Base-by-base conservation (phyloP, 805 yeast genomes). In the Ogataea siamensis region DNA sequence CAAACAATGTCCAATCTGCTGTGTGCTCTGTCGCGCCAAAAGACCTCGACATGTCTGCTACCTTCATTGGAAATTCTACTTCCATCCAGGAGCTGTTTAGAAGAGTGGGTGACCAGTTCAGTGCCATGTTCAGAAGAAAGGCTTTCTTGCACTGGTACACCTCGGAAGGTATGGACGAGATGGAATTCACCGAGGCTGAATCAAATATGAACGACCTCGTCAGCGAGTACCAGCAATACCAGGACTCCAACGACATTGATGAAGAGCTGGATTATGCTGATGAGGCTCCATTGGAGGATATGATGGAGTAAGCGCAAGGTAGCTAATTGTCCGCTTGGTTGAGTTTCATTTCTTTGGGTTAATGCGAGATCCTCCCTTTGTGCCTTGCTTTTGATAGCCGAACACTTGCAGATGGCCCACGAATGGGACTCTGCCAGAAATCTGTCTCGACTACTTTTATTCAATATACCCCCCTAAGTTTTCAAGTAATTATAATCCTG, bases 111-210 rank as follows among this genome's bases (percentile, higher is more conserved):
- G 87, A 76, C 55, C 96, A 88, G 68, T 88, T 88, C 68, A 73
- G 82, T 53, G 89, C 88, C 45, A 88, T 88, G 96, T 88, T 84
- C 68, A 78, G 86, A 63, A 86, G 93, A 71, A 84, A 83, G 65
- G 96, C 96, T 48, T 88, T 88, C 79, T 80, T 88, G 68, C 96
- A 88, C 67, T 88, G 96, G 96, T 88, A 87, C 68, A 85, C 93
- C 7, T 76, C 82, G 53, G 96, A 88, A 67, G 96, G 96, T 70
- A 88, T 88, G 96, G 96, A 88, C 59, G 94, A 83, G 68, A 74
- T 81, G 73, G 96, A 88, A 69, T 88, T 88, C 66, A 78, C 87
- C 42, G 96, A 88, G 70, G 96, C 96, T 37, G 94, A 87, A 68
- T 80, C 91, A 39, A 85, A 88, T 63, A 79, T 88, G 88, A 77